Base-by-base conservation (phyloP, 1,284 basidiomycete genomes). In the Malassezia japonica region DNA sequence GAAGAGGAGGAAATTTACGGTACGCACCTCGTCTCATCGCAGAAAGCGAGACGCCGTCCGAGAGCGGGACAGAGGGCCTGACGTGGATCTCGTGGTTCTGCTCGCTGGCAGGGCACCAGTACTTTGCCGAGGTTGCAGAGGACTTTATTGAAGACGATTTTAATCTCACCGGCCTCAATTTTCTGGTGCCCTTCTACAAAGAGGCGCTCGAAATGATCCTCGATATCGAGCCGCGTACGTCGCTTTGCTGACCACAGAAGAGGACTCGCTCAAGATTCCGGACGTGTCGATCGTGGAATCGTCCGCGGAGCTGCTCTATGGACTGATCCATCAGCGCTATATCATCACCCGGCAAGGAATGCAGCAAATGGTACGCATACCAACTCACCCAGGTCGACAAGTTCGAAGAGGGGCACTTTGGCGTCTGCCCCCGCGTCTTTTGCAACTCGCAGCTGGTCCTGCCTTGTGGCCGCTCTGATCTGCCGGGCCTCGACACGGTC, bases 151-250 rank as follows among this genome's bases (percentile, higher is more conserved):
- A 98, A 74, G 94, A 99, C 76, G 94, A 99, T 74, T 99, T 99
- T 77, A 99, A 99, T 77, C 78, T 98, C 47, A 99, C 94, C 1
- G 94, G 94, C 1, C 76, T 99, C 60, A 91, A 90, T 72, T 81
- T 82, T 16, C 84, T 95, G 79, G 91, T 98, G 1, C 79, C 94
- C 8, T 99, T 98, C 73, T 99, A 94, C 88, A 91, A 95, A 75
- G 94, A 98, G 75, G 94, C 94, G 24, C 84, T 99, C 82, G 94
- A 99, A 77, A 99, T 99, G 94, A 90, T 98, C n/a, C 77, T 99
- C 55, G 94, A 99, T 75, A 92, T 98, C 46, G 94, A 99, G 77
- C 88, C 94, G 77, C 74, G n/a, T 56, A 27, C 35, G 55, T 56
- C 4, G 4, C 37, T n/a, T 12, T 21, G 35, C 28, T 51, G 48